These are phyloP conservation scores for Lentinula guzmanii DNA, from an alignment of 768 basidiomycete species.

Conservation along the genomic window DNA sequence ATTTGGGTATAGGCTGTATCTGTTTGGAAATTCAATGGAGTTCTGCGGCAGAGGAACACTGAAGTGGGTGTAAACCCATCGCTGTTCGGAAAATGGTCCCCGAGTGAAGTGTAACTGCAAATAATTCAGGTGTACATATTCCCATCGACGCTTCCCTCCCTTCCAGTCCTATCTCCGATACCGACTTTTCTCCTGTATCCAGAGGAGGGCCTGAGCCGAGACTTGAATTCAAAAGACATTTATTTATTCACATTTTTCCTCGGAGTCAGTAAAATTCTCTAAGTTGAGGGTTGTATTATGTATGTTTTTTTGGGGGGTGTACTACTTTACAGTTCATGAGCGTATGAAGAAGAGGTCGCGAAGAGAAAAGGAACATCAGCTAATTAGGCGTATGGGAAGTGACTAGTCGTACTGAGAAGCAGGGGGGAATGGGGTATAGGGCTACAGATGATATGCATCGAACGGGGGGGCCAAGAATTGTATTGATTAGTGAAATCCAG, in stretches of 20 bases:
- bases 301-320: not conserved
- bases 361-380: not conserved
- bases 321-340: not conserved
- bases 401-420: not conserved
- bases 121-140: not conserved
- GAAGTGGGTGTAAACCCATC: not conserved
- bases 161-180: not conserved
- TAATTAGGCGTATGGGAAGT: not conserved
- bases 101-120: not conserved
- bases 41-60: not conserved
- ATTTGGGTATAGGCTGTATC: not conserved
- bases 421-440: not conserved
- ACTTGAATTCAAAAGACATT: not conserved
- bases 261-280: not conserved
- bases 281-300: not conserved
- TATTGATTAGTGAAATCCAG: not conserved
- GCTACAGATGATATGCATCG: conserved; percentile 2
- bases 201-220: not conserved
- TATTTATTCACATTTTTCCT: not conserved
- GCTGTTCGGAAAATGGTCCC: not conserved
- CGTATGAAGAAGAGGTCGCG: not conserved
- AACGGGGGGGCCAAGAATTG: not conserved
- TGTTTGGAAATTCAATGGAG: not conserved
- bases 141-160: not conserved
- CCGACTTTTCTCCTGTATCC: not conserved